Conservation (phyloP, 2,329 filamentous ascomycete species). For the Scedosporium boydii region DNA sequence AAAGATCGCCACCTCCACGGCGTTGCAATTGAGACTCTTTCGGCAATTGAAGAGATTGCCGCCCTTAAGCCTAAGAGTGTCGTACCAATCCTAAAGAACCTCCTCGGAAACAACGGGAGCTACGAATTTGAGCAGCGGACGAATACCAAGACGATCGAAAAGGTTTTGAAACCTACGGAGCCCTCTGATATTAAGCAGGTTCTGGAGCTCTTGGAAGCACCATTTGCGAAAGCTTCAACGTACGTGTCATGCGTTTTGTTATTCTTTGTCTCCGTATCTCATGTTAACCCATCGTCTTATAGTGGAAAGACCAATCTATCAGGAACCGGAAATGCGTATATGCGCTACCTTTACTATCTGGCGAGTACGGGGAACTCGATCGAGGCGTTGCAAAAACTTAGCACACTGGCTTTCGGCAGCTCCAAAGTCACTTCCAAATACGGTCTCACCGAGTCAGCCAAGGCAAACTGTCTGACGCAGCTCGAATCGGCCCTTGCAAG, state of each 20-base stretch:
- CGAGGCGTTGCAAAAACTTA: constrained; percentile 1
- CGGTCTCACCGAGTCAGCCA: constrained; percentile 38
- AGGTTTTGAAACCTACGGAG: constrained; percentile 52
- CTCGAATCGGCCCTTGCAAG: constrained; percentile 49
- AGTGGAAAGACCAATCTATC: constrained; percentile 2
- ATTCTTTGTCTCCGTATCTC: not conserved
- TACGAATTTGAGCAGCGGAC: constrained; percentile 81
- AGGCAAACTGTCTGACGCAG: constrained; percentile 42
- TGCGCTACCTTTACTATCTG: constrained; percentile 44
- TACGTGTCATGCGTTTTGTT: not conserved
- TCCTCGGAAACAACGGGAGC: constrained; percentile 60
- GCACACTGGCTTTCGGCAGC: not conserved
- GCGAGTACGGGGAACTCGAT: constrained; percentile 18
- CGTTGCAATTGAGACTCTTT: constrained; percentile 65
- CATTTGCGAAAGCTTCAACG: constrained; percentile 2
- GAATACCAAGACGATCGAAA: constrained; percentile 75
- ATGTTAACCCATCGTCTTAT: not conserved
- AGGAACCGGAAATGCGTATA: constrained; percentile 28
- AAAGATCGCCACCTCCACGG: constrained; percentile 71
- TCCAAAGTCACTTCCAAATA: constrained; percentile 1
- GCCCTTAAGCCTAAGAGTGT: constrained; percentile 52
- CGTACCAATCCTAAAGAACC: constrained; percentile 48
- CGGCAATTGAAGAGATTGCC: constrained; percentile 55
- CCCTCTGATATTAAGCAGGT: constrained; percentile 43
- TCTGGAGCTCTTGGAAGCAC: constrained; percentile 33